These are phyloP conservation scores for Exophiala lecanii-corni DNA, from an alignment of 2,329 filamentous ascomycete genomes.

Conservation along the genomic window DNA sequence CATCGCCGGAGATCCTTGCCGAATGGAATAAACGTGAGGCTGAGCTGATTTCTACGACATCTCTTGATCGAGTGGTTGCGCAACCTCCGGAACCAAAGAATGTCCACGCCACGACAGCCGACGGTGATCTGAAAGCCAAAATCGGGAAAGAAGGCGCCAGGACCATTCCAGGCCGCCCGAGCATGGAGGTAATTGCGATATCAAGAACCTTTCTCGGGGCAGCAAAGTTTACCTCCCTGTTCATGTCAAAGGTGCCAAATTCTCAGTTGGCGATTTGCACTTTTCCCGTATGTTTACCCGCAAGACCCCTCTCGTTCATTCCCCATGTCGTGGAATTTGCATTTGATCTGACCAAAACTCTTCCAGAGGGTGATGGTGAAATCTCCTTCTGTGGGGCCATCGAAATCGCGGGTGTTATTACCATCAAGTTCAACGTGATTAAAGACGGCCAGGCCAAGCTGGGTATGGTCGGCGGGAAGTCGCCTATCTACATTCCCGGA, in stretches of 20 bases:
- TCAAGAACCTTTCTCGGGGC: constrained; percentile 77
- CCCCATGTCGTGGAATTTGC: no score
- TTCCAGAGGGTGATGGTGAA: constrained; percentile 78
- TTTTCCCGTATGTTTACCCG: constrained; percentile 71
- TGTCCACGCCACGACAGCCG: constrained; percentile 66
- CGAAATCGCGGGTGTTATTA: constrained; percentile 90
- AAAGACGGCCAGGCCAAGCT: constrained; percentile 72
- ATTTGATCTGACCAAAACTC: no score
- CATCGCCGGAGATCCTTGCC: constrained; percentile 69
- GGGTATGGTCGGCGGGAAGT: constrained; percentile 58
- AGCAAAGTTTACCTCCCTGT: constrained; percentile 83
- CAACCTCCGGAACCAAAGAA: constrained; percentile 68
- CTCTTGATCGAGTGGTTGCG: constrained; percentile 67
- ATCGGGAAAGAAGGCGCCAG: constrained; percentile 74
- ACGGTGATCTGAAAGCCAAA: constrained; percentile 55
- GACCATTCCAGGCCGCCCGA: constrained; percentile 78
- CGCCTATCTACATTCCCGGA: constrained; percentile 78
- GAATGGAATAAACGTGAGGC: constrained; percentile 81
- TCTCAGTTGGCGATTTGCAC: constrained; percentile 83
- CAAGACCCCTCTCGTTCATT: constrained; percentile 4
- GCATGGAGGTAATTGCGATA: constrained; percentile 87
- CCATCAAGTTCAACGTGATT: constrained; percentile 83
- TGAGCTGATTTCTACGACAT: constrained; percentile 67
- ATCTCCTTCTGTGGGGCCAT: constrained; percentile 87
- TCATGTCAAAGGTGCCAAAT: constrained; percentile 79